Base-by-base conservation (phyloP, 768 basidiomycete species). In the Lactarius tabidus region DNA sequence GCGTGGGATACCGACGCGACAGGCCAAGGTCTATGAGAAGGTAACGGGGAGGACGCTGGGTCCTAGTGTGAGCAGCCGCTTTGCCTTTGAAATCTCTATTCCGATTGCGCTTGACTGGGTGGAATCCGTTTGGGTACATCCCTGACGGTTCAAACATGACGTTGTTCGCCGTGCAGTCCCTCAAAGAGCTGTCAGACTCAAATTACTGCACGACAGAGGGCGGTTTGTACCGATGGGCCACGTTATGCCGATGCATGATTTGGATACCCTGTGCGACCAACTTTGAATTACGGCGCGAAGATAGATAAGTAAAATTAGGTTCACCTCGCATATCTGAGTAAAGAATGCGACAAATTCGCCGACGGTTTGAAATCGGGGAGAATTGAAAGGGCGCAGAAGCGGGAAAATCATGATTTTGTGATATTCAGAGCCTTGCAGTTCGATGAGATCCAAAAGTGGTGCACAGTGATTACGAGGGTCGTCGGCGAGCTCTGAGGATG, bases 311-410 rank as follows among this genome's bases (percentile, higher is more conserved):
- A 15, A 45, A 36, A 31, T n/a, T 29, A 15, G 36, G 14, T 10
- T 41, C 57, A 77, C 78, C 74, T 79, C 77, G 36, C 80, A 71
- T 0, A 78, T 31, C 59, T 79, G 77, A 0, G 66, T 57, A 31
- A 77, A 67, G 57, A 73, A 78, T 8, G 74, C 75, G 0, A 79
- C 56, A 1, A 71, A 74, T 67, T 80, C 79, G 1, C 79, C 77
- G 7, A 77, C 57, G 0, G 75, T 78, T 38, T 72, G 64, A 57
- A 79, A 76, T 1, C 31, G 69, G 1, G 77, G 78, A 9, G 71
- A 62, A 39, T 74, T 33, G 62, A 62, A 74, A 2, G 18, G 38
- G 4, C 73, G 70, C 15, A 78, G 60, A n/a, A 75, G 65, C 1
- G 79, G 78, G 71, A 77, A 73, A 9, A 78, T 77, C 18, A 80